These are phyloP conservation scores for Emericellopsis cladophorae DNA, from an alignment of 2,329 filamentous ascomycete species.

Conservation along the genomic window DNA sequence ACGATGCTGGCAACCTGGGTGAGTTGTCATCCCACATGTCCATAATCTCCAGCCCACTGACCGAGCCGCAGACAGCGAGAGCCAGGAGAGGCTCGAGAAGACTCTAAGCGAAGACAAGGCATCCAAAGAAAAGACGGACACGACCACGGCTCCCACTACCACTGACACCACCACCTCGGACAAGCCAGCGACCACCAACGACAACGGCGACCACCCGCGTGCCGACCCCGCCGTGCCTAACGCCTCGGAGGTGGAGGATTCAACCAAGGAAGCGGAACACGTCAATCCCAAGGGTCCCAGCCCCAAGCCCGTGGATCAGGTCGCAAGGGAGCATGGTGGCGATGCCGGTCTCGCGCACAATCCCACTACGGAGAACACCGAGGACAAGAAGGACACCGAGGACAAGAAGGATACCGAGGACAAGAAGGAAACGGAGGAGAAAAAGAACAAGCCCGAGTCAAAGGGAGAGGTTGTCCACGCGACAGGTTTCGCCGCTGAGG, in stretches of 20 bases:
- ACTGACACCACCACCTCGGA: too few relatives aligned
- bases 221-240: conserved; percentile 6
- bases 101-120: not conserved
- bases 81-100: conserved; percentile 6
- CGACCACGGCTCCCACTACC: conserved; percentile 4
- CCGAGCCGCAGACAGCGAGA: conserved; percentile 1
- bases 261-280: conserved; percentile 21
- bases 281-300: conserved; percentile 26
- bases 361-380: conserved; percentile 4
- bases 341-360: conserved; percentile 11
- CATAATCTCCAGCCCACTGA: not conserved
- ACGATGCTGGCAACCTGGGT: conserved; percentile 65
- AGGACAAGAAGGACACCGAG: conserved; percentile 2
- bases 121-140: conserved; percentile 4
- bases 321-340: conserved; percentile 19
- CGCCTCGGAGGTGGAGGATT: conserved; percentile 18
- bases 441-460: conserved; percentile 27
- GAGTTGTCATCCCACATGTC: conserved; percentile 9
- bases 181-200: too few relatives aligned
- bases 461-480: conserved; percentile 45
- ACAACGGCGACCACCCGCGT: too few relatives aligned
- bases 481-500: conserved; percentile 47
- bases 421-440: conserved; percentile 8
- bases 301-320: conserved; percentile 25
- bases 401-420: conserved; percentile 3